A percentile compares a stretch with the other conserved stretches of the same genome.
phyloP scores from a whole-genome alignment of 768 basidiomycete species.

The Holtermanniella nyarrowii region DNA sequence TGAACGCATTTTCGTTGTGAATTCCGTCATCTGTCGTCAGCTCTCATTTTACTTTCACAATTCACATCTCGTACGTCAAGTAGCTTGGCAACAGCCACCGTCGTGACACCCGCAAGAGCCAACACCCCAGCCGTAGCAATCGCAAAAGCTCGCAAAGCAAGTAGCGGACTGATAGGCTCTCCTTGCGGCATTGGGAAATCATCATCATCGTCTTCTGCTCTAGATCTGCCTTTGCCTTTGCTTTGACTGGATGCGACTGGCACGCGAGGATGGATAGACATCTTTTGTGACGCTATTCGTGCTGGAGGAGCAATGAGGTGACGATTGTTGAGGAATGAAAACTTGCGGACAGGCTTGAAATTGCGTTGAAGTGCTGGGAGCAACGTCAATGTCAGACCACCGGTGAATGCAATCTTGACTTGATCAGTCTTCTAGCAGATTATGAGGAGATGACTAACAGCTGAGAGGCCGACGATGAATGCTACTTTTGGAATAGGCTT shows the following conservation, averaged over 20 bases:
- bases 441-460: not conserved
- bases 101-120: not conserved
- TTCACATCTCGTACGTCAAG: not conserved
- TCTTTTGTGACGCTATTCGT: too few relatives aligned
- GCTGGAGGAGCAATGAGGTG: not conserved
- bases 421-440: too few relatives aligned
- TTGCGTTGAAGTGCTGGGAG: not conserved
- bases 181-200: not conserved
- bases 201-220: not conserved
- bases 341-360: not conserved
- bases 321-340: not conserved
- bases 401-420: not conserved
- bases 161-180: not conserved
- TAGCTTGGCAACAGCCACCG: not conserved
- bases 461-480: not conserved
- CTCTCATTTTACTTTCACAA: not conserved
- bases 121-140: not conserved
- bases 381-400: not conserved
- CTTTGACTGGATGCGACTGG: not conserved
- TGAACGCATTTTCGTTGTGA: not conserved
- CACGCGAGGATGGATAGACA: not conserved
- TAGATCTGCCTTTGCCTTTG: not conserved
- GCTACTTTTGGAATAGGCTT: not conserved
- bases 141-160: not conserved
- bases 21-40: not conserved